Base-by-base conservation (phyloP, 2,329 filamentous ascomycete genomes). In the Ophiosphaerella narmari region DNA sequence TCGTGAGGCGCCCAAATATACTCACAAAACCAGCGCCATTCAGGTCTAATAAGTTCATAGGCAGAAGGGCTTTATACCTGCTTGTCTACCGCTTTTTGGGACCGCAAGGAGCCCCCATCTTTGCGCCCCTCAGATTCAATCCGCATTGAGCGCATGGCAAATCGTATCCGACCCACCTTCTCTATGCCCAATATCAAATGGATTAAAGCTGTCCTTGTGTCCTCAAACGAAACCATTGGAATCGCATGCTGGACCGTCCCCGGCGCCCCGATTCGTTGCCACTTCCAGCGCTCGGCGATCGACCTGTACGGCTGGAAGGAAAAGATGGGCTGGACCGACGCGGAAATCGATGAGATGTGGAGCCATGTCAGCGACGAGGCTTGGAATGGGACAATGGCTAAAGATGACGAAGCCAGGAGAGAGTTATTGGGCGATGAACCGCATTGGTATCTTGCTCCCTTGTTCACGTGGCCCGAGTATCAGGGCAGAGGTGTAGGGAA, bases 371-470 rank as follows among this genome's bases (percentile, higher is more conserved):
- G 53, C 24, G 34, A 56, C 1, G 54, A 59, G 24, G 38, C n/a
- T 1, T 70, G 68, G 66, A 59, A 62, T 18, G 55, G 21, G 0
- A n/a, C 39, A 4, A 48, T 65, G n/a, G 52, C 7, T 0, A 52
- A 46, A 2, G 43, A 65, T 21, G 69, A 72, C 33, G 50, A 45
- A 2, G 23, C 49, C 2, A 48, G 68, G 29, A 39, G 23, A 9
- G 48, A 57, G 5, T 18, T 64, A 2, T 8, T 68, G 23, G 51
- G 50, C 0, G 62, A 55, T 0, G 55, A 70, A 16, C 34, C 38
- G 50, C 68, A 72, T 50, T 72, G 69, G 69, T 70, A 60, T 59
- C 59, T 72, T 8, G 62, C 59, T 39, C 55, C 62, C 21, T 32
- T 72, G n/a, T 36, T 66, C 4, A 65, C 57, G 5, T 70, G 51